Conservation (phyloP, 495 filamentous ascomycete genomes). For the Penicillium argentinense region DNA sequence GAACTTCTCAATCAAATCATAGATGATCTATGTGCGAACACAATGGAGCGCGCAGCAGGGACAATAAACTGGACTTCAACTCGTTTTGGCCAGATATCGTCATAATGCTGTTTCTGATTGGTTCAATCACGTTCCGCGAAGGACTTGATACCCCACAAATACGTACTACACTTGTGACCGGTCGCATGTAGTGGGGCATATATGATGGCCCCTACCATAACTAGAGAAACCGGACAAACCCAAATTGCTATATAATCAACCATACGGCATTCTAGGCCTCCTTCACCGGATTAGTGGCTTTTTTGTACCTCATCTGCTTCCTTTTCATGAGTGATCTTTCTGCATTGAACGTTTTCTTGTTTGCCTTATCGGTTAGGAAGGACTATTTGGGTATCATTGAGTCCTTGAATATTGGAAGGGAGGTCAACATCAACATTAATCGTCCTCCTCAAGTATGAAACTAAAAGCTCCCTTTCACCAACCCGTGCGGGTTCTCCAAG, state of each 20-base stretch:
- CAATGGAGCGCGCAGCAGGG: too few species aligned
- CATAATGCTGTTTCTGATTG: too few species aligned
- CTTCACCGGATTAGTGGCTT: neutral
- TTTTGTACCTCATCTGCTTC: neutral
- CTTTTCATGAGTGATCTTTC: neutral
- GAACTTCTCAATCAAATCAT: too few species aligned
- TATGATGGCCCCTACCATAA: neutral
- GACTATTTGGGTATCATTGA: neutral
- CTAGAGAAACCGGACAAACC: neutral
- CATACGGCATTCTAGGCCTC: neutral
- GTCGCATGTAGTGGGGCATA: neutral
- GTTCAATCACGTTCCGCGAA: too few species aligned
- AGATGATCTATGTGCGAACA: too few species aligned
- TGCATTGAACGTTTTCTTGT: neutral
- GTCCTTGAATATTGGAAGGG: neutral
- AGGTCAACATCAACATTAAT: neutral
- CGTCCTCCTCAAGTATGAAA: neutral
- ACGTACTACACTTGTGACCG: neutral
- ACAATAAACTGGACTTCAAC: too few species aligned
- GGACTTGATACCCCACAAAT: too few species aligned
- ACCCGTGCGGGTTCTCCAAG: neutral
- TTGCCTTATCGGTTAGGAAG: neutral
- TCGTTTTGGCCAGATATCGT: too few species aligned
- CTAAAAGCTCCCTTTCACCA: neutral
- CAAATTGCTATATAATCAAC: neutral